Evolutionary conservation across 2,329 filamentous ascomycete genomes (phyloP).

Genomic region (Fusarium avenaceum): DNA sequence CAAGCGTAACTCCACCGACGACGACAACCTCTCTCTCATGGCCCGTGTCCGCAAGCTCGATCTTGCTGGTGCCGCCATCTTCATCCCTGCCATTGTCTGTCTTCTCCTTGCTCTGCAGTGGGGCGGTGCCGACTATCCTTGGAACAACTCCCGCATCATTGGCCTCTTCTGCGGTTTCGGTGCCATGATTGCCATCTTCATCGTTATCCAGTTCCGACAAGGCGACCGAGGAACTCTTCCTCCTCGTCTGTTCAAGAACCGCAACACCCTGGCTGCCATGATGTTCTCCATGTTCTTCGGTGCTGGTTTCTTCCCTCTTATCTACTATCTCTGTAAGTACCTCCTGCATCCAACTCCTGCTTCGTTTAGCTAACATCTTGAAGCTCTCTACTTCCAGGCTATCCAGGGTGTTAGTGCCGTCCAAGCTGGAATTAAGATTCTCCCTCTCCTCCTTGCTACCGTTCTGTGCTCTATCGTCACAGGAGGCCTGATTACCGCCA

Average conservation of each 20-base stretch:
- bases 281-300: slow-evolving; percentile 64
- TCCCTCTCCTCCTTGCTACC: slow-evolving; percentile 66
- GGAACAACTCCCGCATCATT: slow-evolving; percentile 63
- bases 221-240: slow-evolving; percentile 62
- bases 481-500: slow-evolving; percentile 58
- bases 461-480: slow-evolving; percentile 62
- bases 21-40: slow-evolving; percentile 52
- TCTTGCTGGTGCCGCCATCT: slow-evolving; percentile 62
- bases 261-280: slow-evolving; percentile 58
- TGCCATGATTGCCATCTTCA: slow-evolving; percentile 61
- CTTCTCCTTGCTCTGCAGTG: slow-evolving; percentile 69
- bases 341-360: not conserved
- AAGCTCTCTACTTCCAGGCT: slow-evolving; percentile 67
- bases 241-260: slow-evolving; percentile 60
- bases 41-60: slow-evolving; percentile 63
- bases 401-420: slow-evolving; percentile 67
- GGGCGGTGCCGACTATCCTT: slow-evolving; percentile 66
- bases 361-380: slow-evolving; percentile 25
- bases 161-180: slow-evolving; percentile 65
- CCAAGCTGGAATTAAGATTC: slow-evolving; percentile 67
- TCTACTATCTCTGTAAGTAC: slow-evolving; percentile 66
- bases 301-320: slow-evolving; percentile 65
- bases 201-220: slow-evolving; percentile 60
- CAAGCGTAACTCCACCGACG: slow-evolving; percentile 54
- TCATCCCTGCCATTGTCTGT: slow-evolving; percentile 66